phyloP scores from a whole-genome alignment of 257 asterid species.

The Rhazya stricta region DNA sequence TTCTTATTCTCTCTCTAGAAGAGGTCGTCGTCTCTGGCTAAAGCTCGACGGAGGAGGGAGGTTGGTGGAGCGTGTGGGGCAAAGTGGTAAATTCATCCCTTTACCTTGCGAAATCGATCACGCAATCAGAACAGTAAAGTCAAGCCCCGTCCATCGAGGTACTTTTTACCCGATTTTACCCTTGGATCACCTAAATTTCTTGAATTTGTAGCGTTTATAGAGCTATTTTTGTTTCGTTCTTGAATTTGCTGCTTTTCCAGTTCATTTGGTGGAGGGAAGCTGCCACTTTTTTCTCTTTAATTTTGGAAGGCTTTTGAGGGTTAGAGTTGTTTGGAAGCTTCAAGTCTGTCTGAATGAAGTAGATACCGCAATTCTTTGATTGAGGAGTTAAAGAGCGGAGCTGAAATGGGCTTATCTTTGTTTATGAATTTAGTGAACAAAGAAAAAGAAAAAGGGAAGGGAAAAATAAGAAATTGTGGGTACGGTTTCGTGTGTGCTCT shows the following conservation, averaged over 20 bases:
- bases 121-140: slow-evolving; percentile 24
- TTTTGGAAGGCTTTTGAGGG: background rate
- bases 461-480: slow-evolving; percentile 3
- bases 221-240: slow-evolving; percentile 3
- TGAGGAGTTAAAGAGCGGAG: slow-evolving; percentile 6
- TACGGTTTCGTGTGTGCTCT: background rate
- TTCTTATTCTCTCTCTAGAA: slow-evolving; percentile 28
- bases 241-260: background rate
- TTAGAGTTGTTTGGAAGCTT: slow-evolving; percentile 2
- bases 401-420: background rate
- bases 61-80: slow-evolving; percentile 11
- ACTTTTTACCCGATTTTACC: slow-evolving; percentile 17
- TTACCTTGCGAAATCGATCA: slow-evolving; percentile 24
- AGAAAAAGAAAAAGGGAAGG: background rate
- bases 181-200: slow-evolving; percentile 23
- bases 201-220: background rate
- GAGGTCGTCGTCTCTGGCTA: slow-evolving; percentile 28
- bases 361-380: background rate
- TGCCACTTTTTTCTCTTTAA: background rate
- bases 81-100: slow-evolving; percentile 18
- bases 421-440: background rate
- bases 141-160: slow-evolving; percentile 54
- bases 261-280: slow-evolving; percentile 4
- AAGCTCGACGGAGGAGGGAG: slow-evolving; percentile 19
- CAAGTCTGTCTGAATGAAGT: background rate